Evolutionary conservation across 805 yeast species (phyloP), one percentile per base, ranked within the genome.

Genomic region (Metschnikowia colocasiae): DNA sequence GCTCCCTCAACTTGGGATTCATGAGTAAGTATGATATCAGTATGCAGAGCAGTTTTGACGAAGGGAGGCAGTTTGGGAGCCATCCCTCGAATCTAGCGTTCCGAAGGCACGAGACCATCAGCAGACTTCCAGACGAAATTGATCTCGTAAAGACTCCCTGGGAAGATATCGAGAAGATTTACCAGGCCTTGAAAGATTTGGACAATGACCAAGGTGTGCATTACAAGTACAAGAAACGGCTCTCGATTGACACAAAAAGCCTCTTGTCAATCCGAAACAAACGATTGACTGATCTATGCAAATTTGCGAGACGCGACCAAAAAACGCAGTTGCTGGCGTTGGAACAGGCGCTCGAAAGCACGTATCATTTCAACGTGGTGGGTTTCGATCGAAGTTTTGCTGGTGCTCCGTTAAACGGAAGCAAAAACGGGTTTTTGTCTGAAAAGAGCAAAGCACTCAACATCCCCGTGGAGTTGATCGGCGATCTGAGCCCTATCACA

Each of bases 301-400:
- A 63, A 48, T 52, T 64, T 37, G 60, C 69, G 25, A 61, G 76
- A 45, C 60, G 75, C 19, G 61, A 60, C 20, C 73, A 68, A 49
- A 54, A 57, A 18, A 59, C 60, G 33, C 63, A 59, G 45, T 53
- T 64, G 33, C 59, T 65, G 46, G 55, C 62, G 18, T 58, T 65
- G 16, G 67, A 64, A 27, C 63, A 65, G 20, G 64, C 64, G 43
- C 52, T 67, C 16, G 60, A 59, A 31, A 58, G 62, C 35, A 60
- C 62, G 15, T 55, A 58, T 30, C 68, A 69, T 9, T 70, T 70
- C 51, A 69, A 71, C 53, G 74, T 71, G 7, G 56, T 69, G 3
- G 77, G 77, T 4, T 69, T 69, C 53, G 77, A 72, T 54, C 57
- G 67, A 41, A 59, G 67, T 22, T 52, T 70, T 26, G 58, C 65